Conservation (phyloP, 1,139 yeast genomes). For the Debaryomyces subglobosus region DNA sequence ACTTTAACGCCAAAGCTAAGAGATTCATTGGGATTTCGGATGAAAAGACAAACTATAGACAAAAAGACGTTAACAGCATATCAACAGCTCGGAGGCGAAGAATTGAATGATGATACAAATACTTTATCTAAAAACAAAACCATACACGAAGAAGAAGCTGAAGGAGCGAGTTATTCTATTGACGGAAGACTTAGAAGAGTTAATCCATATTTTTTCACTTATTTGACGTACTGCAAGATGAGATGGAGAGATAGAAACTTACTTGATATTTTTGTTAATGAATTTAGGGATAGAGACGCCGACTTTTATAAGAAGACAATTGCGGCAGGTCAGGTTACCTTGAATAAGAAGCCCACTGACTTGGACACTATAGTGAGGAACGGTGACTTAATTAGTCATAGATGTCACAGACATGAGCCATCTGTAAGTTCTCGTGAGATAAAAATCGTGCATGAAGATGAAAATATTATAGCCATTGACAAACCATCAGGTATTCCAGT, state of each 20-base stretch:
- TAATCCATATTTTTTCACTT: slow-evolving; percentile 85
- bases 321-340: slow-evolving; percentile 67
- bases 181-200: slow-evolving; percentile 72
- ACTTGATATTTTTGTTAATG: slow-evolving; percentile 77
- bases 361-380: slow-evolving; percentile 70
- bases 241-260: slow-evolving; percentile 88
- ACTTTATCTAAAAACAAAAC: slow-evolving; percentile 40
- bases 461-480: slow-evolving; percentile 79
- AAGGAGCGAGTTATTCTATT: slow-evolving; percentile 53
- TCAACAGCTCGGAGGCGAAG: slow-evolving; percentile 42
- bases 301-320: slow-evolving; percentile 72
- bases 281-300: slow-evolving; percentile 80
- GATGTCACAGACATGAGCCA: slow-evolving; percentile 89
- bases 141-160: slow-evolving; percentile 56
- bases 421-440: slow-evolving; percentile 77
- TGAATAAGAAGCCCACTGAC: slow-evolving; percentile 68
- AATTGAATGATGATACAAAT: slow-evolving; percentile 23
- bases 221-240: slow-evolving; percentile 85
- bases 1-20: slow-evolving; percentile 27
- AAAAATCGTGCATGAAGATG: slow-evolving; percentile 76
- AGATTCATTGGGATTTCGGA: slow-evolving; percentile 53
- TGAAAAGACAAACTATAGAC: slow-evolving; percentile 50
- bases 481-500: slow-evolving; percentile 96
- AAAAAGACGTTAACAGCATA: slow-evolving; percentile 44
- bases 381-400: slow-evolving; percentile 84